phyloP scores from a whole-genome alignment of 371 early-diverging fungal species.

The Mucor mucedo region DNA sequence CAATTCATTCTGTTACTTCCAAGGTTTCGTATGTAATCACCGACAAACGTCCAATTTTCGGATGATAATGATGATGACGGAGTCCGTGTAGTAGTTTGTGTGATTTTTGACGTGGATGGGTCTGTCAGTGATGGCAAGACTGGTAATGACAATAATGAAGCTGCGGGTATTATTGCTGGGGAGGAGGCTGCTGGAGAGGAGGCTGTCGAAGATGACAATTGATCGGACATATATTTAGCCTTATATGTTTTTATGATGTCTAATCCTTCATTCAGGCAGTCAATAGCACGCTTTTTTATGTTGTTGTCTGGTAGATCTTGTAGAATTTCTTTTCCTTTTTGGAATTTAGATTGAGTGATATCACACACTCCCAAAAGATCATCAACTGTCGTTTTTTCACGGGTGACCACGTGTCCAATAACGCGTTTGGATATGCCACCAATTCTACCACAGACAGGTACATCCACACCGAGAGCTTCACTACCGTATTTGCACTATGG shows the following conservation, averaged over 20 bases:
- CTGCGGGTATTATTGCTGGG: constrained; percentile 3
- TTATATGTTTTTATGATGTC: constrained; percentile 13
- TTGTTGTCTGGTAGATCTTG: constrained; percentile 5
- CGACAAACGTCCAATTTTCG: constrained; percentile 18
- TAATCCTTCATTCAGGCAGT: constrained; percentile 21
- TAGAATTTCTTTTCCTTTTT: constrained; percentile 14
- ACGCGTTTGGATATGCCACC: too few species aligned
- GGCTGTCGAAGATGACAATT: constrained; percentile 4
- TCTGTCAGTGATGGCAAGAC: background rate
- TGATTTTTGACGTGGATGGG: too few species aligned
- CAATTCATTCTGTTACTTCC: constrained; percentile 17
- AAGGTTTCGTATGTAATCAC: constrained; percentile 5
- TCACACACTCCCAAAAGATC: constrained; percentile 13
- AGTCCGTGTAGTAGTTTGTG: background rate
- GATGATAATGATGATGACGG: constrained; percentile 8
- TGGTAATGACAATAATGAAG: background rate
- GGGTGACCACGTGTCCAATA: too few species aligned
- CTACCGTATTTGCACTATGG: too few species aligned
- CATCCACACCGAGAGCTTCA: too few species aligned
- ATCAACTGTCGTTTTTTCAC: constrained; percentile 1
- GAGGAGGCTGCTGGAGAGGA: background rate
- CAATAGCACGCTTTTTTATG: constrained; percentile 18
- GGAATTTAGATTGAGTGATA: constrained; percentile 9
- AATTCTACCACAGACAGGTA: too few species aligned
- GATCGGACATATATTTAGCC: constrained; percentile 11